Conservation (phyloP, 805 yeast species). For the Cyberlindnera mississippiensis region DNA sequence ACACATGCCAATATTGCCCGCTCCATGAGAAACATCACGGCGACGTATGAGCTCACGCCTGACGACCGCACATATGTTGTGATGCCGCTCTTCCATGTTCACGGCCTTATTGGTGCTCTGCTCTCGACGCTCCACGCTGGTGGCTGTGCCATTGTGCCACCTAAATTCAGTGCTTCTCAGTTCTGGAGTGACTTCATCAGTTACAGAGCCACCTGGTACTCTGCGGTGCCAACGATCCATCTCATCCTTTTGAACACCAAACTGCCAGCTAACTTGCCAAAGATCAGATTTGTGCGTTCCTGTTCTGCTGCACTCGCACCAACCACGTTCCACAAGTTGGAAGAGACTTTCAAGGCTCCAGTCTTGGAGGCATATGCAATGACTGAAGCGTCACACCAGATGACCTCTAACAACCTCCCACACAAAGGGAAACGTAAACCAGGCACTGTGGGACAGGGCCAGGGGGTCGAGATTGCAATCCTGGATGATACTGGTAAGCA, state of each 20-base stretch:
- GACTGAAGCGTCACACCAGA: slow-evolving; percentile 82
- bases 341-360: slow-evolving; percentile 55
- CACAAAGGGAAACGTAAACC: slow-evolving; percentile 62
- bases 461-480: slow-evolving; percentile 61
- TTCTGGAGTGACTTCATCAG: slow-evolving; percentile 58
- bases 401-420: slow-evolving; percentile 67
- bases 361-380: slow-evolving; percentile 76
- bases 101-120: slow-evolving; percentile 65
- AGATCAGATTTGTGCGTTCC: slow-evolving; percentile 63
- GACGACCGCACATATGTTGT: slow-evolving; percentile 58
- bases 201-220: slow-evolving; percentile 61
- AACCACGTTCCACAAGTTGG: slow-evolving; percentile 54
- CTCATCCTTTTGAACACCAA: slow-evolving; percentile 54
- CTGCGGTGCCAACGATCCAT: slow-evolving; percentile 77
- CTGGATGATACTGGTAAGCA: slow-evolving; percentile 47
- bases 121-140: slow-evolving; percentile 57
- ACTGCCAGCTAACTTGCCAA: slow-evolving; percentile 47
- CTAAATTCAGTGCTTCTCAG: slow-evolving; percentile 51
- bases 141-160: slow-evolving; percentile 61
- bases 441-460: slow-evolving; percentile 72
- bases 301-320: slow-evolving; percentile 74
- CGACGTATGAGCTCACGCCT: slow-evolving; percentile 49
- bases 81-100: slow-evolving; percentile 78
- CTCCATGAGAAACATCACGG: slow-evolving; percentile 54
- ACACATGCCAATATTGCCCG: slow-evolving; percentile 60